A percentile compares a stretch with the other conserved stretches of the same genome.
These are phyloP conservation scores for Metroxylon sagu DNA, from an alignment of 176 grass and related monocot genomes.

Conservation along the genomic window DNA sequence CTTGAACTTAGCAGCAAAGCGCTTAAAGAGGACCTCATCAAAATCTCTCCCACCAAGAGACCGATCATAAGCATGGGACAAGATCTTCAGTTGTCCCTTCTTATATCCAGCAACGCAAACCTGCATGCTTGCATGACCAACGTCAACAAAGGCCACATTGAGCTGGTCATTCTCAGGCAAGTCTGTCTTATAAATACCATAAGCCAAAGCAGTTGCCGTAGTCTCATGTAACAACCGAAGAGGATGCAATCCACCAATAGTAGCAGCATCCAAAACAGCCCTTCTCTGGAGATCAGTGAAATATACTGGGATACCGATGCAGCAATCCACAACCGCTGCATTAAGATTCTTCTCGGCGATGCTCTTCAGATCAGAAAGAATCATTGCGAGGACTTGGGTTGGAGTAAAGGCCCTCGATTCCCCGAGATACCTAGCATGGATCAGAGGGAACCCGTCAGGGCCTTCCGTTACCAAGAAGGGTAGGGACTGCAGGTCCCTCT, in stretches of 20 bases:
- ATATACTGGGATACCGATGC: conserved; percentile 78
- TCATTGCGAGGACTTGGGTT: conserved; percentile 73
- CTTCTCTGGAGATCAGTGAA: conserved; percentile 82
- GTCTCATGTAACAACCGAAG: conserved; percentile 79
- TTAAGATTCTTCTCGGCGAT: conserved; percentile 74
- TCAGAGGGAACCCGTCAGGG: conserved; percentile 46
- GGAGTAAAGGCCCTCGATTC: conserved; percentile 55
- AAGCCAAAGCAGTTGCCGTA: conserved; percentile 65
- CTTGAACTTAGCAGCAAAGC: conserved; percentile 56
- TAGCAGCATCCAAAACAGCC: conserved; percentile 61
- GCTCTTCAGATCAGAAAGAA: conserved; percentile 69
- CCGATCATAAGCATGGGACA: conserved; percentile 47
- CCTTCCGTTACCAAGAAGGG: conserved; percentile 67
- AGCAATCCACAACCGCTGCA: conserved; percentile 51
- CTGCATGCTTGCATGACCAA: conserved; percentile 82
- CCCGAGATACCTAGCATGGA: conserved; percentile 50
- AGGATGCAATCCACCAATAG: conserved; percentile 51
- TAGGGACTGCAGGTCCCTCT: conserved; percentile 44
- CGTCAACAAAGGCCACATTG: conserved; percentile 80
- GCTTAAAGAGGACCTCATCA: conserved; percentile 57
- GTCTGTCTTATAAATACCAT: conserved; percentile 91
- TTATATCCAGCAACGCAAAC: conserved; percentile 58
- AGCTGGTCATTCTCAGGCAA: conserved; percentile 56
- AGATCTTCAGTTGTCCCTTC: conserved; percentile 52
- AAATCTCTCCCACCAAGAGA: conserved; percentile 76